These are phyloP conservation scores for Aspergillus costaricaensis DNA, from an alignment of 2,329 filamentous ascomycete genomes.

Conservation along the genomic window DNA sequence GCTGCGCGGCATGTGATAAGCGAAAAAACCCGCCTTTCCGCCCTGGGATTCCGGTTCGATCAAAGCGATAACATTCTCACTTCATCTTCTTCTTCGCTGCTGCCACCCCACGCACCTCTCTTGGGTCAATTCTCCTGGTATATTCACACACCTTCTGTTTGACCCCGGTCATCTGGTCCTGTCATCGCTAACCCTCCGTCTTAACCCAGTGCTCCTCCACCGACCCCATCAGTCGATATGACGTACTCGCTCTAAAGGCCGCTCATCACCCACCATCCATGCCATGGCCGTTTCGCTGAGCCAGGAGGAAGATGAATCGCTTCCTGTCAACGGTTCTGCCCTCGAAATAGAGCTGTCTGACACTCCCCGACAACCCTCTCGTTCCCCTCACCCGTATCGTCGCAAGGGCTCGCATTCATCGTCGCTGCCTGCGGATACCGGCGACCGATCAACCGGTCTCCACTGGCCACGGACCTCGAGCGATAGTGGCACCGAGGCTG, in stretches of 20 bases:
- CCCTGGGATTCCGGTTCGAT: slow-evolving; percentile 8
- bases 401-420: slow-evolving; percentile 60
- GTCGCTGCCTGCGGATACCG: slow-evolving; percentile 35
- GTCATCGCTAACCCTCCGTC: background rate
- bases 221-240: slow-evolving; percentile 28
- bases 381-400: slow-evolving; percentile 70
- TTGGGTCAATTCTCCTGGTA: slow-evolving; percentile 5
- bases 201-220: background rate
- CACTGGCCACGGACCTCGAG: slow-evolving; percentile 64
- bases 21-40: slow-evolving; percentile 21
- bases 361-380: slow-evolving; percentile 54
- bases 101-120: background rate
- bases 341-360: slow-evolving; percentile 23
- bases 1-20: slow-evolving; percentile 23
- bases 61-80: slow-evolving; percentile 15
- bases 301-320: slow-evolving; percentile 32
- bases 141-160: background rate
- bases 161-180: background rate
- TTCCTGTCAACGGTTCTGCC: slow-evolving; percentile 24
- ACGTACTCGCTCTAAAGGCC: slow-evolving; percentile 27
- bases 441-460: slow-evolving; percentile 34
- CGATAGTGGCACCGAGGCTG: slow-evolving; percentile 91
- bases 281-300: slow-evolving; percentile 36
- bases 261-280: slow-evolving; percentile 22
- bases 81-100: background rate